Conservation (phyloP, 1,284 basidiomycete genomes). For the Puccinia horiana region DNA sequence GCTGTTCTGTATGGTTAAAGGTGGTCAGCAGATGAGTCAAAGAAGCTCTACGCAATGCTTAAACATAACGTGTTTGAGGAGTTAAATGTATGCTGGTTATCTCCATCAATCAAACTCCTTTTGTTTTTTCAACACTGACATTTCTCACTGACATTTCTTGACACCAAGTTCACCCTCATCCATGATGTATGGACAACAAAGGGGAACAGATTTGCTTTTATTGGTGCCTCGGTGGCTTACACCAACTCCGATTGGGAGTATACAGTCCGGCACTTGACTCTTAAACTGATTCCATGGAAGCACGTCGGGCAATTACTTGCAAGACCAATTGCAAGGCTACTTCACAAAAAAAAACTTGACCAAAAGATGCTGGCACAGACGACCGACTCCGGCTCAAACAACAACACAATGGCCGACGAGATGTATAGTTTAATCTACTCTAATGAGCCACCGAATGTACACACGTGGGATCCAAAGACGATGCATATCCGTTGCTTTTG, state of each 20-base stretch:
- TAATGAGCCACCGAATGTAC: neutral
- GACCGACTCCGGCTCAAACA: neutral
- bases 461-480: neutral
- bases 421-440: neutral
- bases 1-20: neutral
- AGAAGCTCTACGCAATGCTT: neutral
- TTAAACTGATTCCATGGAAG: neutral
- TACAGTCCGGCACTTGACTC: neutral
- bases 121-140: neutral
- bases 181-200: neutral
- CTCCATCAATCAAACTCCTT: no score
- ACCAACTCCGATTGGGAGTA: neutral
- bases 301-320: neutral
- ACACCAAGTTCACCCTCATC: neutral
- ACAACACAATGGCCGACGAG: neutral
- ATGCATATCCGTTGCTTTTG: constrained; percentile 20
- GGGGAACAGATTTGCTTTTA: neutral
- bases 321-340: neutral
- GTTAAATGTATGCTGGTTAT: neutral
- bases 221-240: neutral
- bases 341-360: neutral
- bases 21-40: neutral
- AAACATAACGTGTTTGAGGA: neutral
- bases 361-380: neutral
- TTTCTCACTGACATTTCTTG: neutral